phyloP scores from a whole-genome alignment of 2,329 filamentous ascomycete species.

The Basipetospora chlamydospora region DNA sequence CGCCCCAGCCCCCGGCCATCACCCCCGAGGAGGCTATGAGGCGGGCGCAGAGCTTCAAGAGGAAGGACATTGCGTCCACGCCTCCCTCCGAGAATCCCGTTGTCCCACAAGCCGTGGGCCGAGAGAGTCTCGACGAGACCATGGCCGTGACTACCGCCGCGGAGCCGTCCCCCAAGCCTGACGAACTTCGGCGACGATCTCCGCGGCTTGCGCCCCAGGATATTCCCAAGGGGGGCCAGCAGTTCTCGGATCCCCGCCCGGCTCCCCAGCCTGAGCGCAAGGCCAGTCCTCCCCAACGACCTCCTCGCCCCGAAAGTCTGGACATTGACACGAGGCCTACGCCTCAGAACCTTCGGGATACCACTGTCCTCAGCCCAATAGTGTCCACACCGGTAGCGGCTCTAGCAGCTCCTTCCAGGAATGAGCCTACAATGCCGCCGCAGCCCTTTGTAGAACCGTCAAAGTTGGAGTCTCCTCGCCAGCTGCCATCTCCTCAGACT shows the following conservation, averaged over 20 bases:
- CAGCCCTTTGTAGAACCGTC: no score
- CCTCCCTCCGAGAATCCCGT: not conserved
- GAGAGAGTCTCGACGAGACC: not conserved
- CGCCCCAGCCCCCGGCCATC: slow-evolving; percentile 20
- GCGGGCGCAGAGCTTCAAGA: slow-evolving; percentile 20
- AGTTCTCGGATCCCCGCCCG: slow-evolving; percentile 1
- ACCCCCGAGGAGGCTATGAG: slow-evolving; percentile 18
- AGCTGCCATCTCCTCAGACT: not conserved
- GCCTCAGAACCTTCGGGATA: no score
- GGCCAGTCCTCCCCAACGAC: not conserved
- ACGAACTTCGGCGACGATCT: slow-evolving; percentile 36
- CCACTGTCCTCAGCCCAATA: no score
- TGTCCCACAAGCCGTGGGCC: not conserved
- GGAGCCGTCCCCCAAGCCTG: slow-evolving; percentile 34
- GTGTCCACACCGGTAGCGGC: no score
- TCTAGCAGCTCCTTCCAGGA: no score
- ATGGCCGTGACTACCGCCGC: slow-evolving; percentile 29
- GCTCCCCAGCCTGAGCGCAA: not conserved
- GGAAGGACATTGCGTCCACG: slow-evolving; percentile 19
- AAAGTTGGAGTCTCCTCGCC: not conserved
- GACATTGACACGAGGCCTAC: not conserved
- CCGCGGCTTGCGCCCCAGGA: slow-evolving; percentile 23
- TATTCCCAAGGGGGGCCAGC: not conserved
- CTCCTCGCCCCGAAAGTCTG: slow-evolving; percentile 2
- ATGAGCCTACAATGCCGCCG: no score